Evolutionary conservation across 371 early-diverging fungal species (phyloP).

Genomic region (Smittium culicis): DNA sequence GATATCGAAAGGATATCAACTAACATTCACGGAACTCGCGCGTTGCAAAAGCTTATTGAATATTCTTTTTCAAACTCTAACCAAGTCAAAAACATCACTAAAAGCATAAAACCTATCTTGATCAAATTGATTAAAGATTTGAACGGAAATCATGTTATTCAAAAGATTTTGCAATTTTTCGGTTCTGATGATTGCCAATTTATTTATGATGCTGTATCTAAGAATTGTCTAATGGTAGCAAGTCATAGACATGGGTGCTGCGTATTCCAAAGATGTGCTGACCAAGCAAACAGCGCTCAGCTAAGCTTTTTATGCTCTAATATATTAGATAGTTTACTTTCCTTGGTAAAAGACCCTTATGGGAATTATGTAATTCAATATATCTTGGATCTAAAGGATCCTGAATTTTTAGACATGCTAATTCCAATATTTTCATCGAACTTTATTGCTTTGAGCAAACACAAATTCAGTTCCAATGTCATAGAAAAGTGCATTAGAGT

Average conservation of each 20-base stretch:
- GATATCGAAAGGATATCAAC: constrained; percentile 64
- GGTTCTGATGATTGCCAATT: constrained; percentile 62
- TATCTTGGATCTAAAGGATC: constrained; percentile 65
- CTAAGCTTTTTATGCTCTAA: constrained; percentile 58
- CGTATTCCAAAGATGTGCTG: constrained; percentile 91
- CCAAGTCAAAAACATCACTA: constrained; percentile 50
- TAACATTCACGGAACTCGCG: constrained; percentile 95
- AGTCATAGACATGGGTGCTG: constrained; percentile 97
- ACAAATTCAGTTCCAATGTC: constrained; percentile 89
- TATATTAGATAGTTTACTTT: constrained; percentile 57
- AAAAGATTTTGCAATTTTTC: constrained; percentile 79
- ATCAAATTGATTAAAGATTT: constrained; percentile 83
- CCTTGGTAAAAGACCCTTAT: constrained; percentile 83
- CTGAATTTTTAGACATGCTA: constrained; percentile 48
- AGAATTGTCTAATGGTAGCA: constrained; percentile 69
- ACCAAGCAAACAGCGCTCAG: constrained; percentile 56
- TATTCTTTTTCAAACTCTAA: constrained; percentile 38
- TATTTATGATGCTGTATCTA: constrained; percentile 72
- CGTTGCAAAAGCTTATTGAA: constrained; percentile 90
- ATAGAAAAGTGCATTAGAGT: constrained; percentile 89
- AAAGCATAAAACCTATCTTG: constrained; percentile 59
- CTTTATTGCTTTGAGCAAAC: constrained; percentile 63
- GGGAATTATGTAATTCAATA: constrained; percentile 98
- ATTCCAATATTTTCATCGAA: constrained; percentile 61
- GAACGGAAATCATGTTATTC: constrained; percentile 97